These are phyloP conservation scores for Dictyophora rubrovolvata DNA, from an alignment of 768 basidiomycete genomes.

Conservation along the genomic window DNA sequence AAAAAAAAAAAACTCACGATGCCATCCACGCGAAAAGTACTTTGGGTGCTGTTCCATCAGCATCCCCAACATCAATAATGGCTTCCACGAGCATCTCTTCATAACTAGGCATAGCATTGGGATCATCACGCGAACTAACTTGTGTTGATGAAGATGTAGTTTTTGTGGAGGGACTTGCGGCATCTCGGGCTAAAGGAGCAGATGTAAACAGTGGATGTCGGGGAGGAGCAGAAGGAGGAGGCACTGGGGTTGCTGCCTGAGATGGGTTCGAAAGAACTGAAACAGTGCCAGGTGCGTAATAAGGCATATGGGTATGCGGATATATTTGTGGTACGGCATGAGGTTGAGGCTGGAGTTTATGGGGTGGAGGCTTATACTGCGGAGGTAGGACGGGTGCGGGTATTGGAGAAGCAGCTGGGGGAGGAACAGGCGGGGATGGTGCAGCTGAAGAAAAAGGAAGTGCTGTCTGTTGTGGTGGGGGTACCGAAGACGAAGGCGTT, in stretches of 20 bases:
- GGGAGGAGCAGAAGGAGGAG: slow-evolving; percentile 13
- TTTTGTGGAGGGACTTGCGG: slow-evolving; percentile 15
- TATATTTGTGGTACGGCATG: neutral
- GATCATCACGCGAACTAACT: slow-evolving; percentile 12
- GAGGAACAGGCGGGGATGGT: slow-evolving; percentile 17
- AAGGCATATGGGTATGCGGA: slow-evolving; percentile 58
- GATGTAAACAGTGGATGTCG: slow-evolving; percentile 12
- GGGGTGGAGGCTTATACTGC: slow-evolving; percentile 26
- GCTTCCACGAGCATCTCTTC: slow-evolving; percentile 90
- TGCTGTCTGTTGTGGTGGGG: slow-evolving; percentile 11
- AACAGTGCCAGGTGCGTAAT: slow-evolving; percentile 42
- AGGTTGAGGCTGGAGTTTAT: neutral
- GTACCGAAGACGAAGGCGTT: slow-evolving; percentile 9
- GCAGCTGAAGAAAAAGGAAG: slow-evolving; percentile 16
- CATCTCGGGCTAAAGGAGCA: slow-evolving; percentile 11
- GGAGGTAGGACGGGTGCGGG: slow-evolving; percentile 27
- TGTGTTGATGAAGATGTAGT: slow-evolving; percentile 10
- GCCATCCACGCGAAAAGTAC: slow-evolving; percentile 80
- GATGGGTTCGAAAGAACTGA: slow-evolving; percentile 31
- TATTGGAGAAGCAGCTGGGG: slow-evolving; percentile 24
- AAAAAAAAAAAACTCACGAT: slow-evolving; percentile 14
- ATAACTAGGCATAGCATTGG: slow-evolving; percentile 69
- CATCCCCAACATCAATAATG: slow-evolving; percentile 50
- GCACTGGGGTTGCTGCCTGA: slow-evolving; percentile 15
- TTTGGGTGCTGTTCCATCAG: slow-evolving; percentile 76